Percentiles rank a stretch among this genome's conserved stretches.
Conservation (phyloP, 495 filamentous ascomycete species). For the Xylona heveae region DNA sequence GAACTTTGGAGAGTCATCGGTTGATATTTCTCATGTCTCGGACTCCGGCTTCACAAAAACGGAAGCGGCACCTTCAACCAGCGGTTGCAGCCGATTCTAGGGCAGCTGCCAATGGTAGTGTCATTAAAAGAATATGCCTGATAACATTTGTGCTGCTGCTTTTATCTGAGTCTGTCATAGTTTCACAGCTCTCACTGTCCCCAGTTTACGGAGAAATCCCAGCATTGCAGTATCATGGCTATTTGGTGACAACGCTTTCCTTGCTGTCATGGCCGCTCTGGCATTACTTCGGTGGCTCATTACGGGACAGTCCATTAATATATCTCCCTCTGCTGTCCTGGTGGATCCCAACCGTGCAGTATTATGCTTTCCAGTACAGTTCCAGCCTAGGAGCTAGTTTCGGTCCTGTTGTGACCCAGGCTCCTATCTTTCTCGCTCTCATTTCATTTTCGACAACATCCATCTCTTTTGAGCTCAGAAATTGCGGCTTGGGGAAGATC, state of each 20-base stretch:
- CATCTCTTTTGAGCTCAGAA: too few relatives aligned
- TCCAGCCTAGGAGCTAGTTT: constrained; percentile 35
- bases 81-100: too few relatives aligned
- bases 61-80: too few relatives aligned
- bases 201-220: constrained; percentile 77
- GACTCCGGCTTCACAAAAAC: too few relatives aligned
- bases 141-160: constrained; percentile 26
- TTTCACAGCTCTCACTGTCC: constrained; percentile 52
- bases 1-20: too few relatives aligned
- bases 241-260: constrained; percentile 39
- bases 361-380: constrained; percentile 41
- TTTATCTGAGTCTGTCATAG: constrained; percentile 44
- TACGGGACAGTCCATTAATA: constrained; percentile 18
- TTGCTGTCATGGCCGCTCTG: constrained; percentile 35
- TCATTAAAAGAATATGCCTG: constrained; percentile 7
- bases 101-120: too few relatives aligned
- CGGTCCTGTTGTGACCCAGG: constrained; percentile 58
- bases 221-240: constrained; percentile 44
- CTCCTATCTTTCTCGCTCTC: constrained; percentile 48
- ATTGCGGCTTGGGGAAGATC: too few relatives aligned
- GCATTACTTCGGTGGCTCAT: constrained; percentile 21
- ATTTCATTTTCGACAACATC: too few relatives aligned
- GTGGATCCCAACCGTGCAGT: constrained; percentile 53
- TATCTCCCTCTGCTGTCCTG: constrained; percentile 46
- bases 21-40: too few relatives aligned